Evolutionary conservation across 257 asterid species (phyloP).

Genomic region (Nicotiana paniculata): DNA sequence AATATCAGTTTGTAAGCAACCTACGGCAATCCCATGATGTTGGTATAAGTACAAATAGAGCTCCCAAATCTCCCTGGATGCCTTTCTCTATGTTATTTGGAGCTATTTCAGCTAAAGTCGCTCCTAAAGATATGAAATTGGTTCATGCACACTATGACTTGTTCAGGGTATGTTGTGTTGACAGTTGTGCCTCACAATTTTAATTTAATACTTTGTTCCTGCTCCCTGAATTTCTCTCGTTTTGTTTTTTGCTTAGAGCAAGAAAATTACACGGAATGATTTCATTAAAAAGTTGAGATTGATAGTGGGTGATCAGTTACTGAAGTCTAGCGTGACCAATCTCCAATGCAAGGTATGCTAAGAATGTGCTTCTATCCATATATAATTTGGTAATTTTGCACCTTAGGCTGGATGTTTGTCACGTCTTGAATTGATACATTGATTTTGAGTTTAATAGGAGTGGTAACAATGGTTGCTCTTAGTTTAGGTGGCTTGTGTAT

Average conservation of each 20-base stretch:
- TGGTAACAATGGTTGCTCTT: neutral
- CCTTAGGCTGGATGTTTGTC: neutral
- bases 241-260: constrained; percentile 14
- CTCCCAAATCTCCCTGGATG: constrained; percentile 40
- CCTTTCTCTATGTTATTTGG: constrained; percentile 29
- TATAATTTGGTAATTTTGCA: neutral
- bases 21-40: constrained; percentile 11
- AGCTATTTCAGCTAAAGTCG: constrained; percentile 27
- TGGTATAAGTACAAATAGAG: constrained; percentile 16
- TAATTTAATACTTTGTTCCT: neutral
- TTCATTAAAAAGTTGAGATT: constrained; percentile 30
- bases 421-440: neutral
- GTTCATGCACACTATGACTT: constrained; percentile 24
- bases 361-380: neutral
- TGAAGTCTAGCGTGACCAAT: constrained; percentile 24
- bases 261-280: constrained; percentile 25
- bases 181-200: neutral
- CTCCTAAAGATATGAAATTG: constrained; percentile 18
- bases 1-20: constrained; percentile 3
- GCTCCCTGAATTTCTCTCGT: neutral
- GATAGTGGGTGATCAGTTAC: constrained; percentile 29
- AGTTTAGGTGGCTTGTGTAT: neutral
- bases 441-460: neutral
- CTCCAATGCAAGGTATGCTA: constrained; percentile 25
- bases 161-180: constrained; percentile 27